Base-by-base conservation (phyloP, 441 rosid genomes). In the Flueggea neowawraea region DNA sequence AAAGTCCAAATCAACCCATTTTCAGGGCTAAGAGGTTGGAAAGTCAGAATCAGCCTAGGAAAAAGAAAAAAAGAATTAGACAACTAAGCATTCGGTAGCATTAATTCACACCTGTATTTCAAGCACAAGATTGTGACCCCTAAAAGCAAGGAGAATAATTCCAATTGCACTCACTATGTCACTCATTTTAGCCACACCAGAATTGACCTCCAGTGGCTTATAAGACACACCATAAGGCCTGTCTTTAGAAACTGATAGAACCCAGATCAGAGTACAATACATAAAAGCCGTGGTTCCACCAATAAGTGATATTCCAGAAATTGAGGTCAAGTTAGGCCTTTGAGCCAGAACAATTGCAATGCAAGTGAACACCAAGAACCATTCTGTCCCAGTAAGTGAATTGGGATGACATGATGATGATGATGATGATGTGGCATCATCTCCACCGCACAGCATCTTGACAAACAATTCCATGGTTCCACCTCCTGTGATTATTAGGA, bases 51-150 rank as follows among this genome's bases (percentile, higher is more conserved):
- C n/a, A 22, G 2, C 28, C 28, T 22, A 22, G 28, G 28, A 22
- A 22, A 22, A 22, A 22, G 28, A 22, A 1, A 22, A 22, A 22
- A 22, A 22, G 28, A 22, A 22, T 22, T 22, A 22, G 28, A 22
- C 28, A 22, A 22, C 28, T 22, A 22, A 1, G 28, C 28, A 22
- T 22, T 22, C 1, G 28, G 12, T 43, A 43, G 45, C 45, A 43
- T 6, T 43, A 43, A 43, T 43, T 43, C 45, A 3, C 3, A 43
- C 87, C 84, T 85, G 87, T 1, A 86, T 83, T 61, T 86, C 91
- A 14, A 86, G 87, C 39, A 83, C 67, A 11, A 82, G 82, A 69
- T 86, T 83, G 66, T 82, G 87, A 2, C 91, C 91, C 55, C 83
- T 77, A 52, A 83, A 86, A 0, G 79, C 67, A 15, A 86, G 80